phyloP scores from a whole-genome alignment of 306 rosid species.

The Begonia fuchsioides region DNA sequence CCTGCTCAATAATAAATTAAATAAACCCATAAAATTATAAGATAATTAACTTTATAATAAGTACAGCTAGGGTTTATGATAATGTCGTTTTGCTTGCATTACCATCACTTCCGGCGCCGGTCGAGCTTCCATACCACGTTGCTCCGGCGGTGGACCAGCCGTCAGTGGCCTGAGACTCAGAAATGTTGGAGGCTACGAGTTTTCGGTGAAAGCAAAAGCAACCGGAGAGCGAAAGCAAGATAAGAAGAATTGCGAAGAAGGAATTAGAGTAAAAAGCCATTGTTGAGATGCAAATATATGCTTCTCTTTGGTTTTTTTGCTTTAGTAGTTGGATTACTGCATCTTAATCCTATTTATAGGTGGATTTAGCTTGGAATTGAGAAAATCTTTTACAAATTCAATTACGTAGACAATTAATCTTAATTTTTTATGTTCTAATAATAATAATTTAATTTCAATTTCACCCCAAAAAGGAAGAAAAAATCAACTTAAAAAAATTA shows the following conservation, averaged over 20 bases:
- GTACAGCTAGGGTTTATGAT: neutral
- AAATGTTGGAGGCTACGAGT: neutral
- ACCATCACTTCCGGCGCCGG: slow-evolving; percentile 12
- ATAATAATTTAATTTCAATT: no score
- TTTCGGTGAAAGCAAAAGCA: slow-evolving; percentile 8
- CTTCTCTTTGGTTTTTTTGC: no score
- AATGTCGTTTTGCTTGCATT: neutral
- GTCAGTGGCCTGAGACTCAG: neutral
- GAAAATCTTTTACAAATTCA: no score
- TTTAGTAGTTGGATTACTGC: neutral
- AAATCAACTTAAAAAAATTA: no score
- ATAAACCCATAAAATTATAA: neutral
- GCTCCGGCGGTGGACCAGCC: slow-evolving; percentile 11
- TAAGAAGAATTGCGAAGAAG: neutral
- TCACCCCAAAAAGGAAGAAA: no score
- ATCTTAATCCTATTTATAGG: neutral
- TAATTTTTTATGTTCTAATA: no score
- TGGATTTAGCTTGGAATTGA: neutral
- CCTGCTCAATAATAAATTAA: neutral
- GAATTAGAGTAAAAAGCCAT: neutral
- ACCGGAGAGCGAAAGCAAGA: neutral
- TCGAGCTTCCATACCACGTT: slow-evolving; percentile 9
- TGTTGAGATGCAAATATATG: neutral
- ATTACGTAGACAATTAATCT: no score
- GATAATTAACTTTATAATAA: neutral